phyloP scores from a whole-genome alignment of 768 basidiomycete species.

The Leccinum imitatum region DNA sequence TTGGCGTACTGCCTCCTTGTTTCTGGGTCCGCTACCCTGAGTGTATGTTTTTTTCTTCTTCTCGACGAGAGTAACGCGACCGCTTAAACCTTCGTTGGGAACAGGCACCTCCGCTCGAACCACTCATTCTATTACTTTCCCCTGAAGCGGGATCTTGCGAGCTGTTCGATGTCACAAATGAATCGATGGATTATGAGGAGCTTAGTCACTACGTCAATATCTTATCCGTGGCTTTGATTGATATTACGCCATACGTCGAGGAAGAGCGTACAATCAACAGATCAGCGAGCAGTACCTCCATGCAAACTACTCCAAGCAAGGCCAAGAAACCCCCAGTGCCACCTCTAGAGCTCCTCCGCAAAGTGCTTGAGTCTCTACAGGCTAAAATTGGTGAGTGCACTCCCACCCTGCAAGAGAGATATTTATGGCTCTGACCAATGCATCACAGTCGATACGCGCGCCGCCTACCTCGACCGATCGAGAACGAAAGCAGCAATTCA shows the following conservation, averaged over 20 bases:
- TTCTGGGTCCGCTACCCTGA: neutral
- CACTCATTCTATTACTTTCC: conserved; percentile 50
- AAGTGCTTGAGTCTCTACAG: conserved; percentile 52
- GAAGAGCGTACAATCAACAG: conserved; percentile 38
- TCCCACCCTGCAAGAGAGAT: neutral
- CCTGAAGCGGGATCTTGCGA: conserved; percentile 40
- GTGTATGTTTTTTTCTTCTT: conserved; percentile 16
- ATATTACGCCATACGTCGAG: conserved; percentile 55
- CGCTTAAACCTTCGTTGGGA: conserved; percentile 32
- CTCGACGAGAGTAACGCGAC: neutral
- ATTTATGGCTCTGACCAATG: neutral
- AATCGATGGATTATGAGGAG: conserved; percentile 60
- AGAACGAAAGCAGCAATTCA: conserved; percentile 70
- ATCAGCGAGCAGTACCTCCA: conserved; percentile 9
- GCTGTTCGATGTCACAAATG: conserved; percentile 53
- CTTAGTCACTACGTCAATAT: conserved; percentile 56
- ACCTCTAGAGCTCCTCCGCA: conserved; percentile 49
- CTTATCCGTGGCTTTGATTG: conserved; percentile 56
- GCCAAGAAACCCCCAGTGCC: conserved; percentile 33
- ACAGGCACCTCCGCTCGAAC: conserved; percentile 49
- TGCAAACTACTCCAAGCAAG: conserved; percentile 28
- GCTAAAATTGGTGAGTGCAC: conserved; percentile 52
- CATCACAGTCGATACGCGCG: conserved; percentile 64
- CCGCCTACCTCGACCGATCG: conserved; percentile 74
- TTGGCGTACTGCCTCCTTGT: conserved; percentile 45